These are phyloP conservation scores for Porodaedalea pini DNA, from an alignment of 1,284 basidiomycete species.

Conservation along the genomic window DNA sequence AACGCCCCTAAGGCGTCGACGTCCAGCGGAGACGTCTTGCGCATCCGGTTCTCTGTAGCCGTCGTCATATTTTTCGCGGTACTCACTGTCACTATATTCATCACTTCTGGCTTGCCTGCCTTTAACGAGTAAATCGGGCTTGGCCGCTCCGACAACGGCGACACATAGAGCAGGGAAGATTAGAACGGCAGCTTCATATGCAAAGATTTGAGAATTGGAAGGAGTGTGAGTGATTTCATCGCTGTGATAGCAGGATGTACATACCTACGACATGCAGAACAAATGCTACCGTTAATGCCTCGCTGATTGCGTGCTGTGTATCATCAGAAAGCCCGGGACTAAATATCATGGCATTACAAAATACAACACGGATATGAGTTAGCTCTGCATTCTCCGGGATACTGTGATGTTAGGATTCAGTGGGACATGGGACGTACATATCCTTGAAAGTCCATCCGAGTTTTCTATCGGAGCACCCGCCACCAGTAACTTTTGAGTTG, in stretches of 20 bases:
- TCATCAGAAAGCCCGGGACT: slow-evolving; percentile 8
- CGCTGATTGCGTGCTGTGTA: neutral
- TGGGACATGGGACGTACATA: slow-evolving; percentile 1
- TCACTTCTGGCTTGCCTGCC: too few relatives aligned
- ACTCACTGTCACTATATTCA: neutral
- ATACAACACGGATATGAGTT: neutral
- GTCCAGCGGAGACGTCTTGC: neutral
- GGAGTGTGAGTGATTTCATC: neutral
- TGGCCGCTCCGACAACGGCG: neutral
- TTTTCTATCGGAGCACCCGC: slow-evolving; percentile 1
- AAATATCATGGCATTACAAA: neutral
- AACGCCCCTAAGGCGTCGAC: neutral
- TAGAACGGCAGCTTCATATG: neutral
- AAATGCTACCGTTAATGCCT: neutral
- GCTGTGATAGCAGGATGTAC: neutral
- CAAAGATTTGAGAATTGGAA: neutral
- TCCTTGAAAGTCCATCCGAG: slow-evolving; percentile 15
- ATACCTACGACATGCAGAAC: slow-evolving; percentile 6
- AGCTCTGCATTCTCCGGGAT: neutral
- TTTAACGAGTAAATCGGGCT: neutral
- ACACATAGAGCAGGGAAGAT: neutral
- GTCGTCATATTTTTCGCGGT: neutral
- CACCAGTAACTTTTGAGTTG: neutral
- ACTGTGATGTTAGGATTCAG: neutral
- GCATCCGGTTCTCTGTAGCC: neutral